Conservation (phyloP, 495 filamentous ascomycete genomes). For the Niebla homalea region DNA sequence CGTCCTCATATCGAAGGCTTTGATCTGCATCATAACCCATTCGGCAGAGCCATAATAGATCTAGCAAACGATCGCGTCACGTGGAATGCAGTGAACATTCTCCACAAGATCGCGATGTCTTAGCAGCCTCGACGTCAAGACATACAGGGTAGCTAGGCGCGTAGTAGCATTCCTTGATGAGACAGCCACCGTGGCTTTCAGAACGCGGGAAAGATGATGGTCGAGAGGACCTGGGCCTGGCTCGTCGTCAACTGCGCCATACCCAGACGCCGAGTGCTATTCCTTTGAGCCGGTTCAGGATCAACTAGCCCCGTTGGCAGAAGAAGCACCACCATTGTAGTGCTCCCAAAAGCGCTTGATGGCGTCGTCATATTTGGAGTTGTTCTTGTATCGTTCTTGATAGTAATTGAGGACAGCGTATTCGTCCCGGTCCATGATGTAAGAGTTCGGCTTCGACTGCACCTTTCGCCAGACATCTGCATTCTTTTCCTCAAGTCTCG, state of each 20-base stretch:
- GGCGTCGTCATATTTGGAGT: conserved; percentile 26
- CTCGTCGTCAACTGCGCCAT: too few species aligned
- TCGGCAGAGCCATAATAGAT: too few species aligned
- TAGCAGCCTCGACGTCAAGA: too few species aligned
- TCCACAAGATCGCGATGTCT: neutral
- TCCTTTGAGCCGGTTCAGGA: neutral
- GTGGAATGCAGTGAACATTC: neutral
- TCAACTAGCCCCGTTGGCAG: conserved; percentile 5
- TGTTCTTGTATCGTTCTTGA: conserved; percentile 41
- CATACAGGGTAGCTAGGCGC: too few species aligned
- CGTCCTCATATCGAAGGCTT: neutral
- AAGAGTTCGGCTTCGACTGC: conserved; percentile 41
- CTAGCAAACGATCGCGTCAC: neutral
- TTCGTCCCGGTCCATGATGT: conserved; percentile 55
- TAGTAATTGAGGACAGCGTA: conserved; percentile 71
- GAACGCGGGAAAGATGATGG: too few species aligned
- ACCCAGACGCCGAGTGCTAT: too few species aligned
- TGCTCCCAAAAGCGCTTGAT: conserved; percentile 38
- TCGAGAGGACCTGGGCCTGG: too few species aligned
- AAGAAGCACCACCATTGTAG: conserved; percentile 19
- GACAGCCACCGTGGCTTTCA: too few species aligned
- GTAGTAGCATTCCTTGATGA: too few species aligned
- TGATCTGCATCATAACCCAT: too few species aligned
- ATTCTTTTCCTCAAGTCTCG: conserved; percentile 43
- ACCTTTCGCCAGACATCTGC: conserved; percentile 49